Percentiles rank a stretch among this genome's conserved stretches.
These are phyloP conservation scores for Talaromyces rugulosus DNA, from an alignment of 2,329 filamentous ascomycete species.

Conservation along the genomic window DNA sequence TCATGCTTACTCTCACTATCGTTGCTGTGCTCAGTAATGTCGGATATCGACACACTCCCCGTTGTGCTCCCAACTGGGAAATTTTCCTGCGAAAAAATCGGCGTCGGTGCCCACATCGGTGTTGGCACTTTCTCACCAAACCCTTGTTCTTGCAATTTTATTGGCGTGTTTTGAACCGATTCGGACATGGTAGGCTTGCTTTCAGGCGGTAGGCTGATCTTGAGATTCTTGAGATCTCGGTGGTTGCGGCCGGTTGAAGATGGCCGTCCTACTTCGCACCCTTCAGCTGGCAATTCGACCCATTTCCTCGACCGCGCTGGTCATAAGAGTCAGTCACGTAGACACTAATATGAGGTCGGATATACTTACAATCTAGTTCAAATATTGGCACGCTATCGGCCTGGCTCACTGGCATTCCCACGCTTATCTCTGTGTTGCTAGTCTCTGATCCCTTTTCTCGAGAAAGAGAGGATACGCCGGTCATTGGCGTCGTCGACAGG, in stretches of 20 bases:
- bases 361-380: conserved; percentile 10
- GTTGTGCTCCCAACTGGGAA: neutral
- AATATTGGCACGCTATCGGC: conserved; percentile 4
- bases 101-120: neutral
- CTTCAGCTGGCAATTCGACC: conserved; percentile 9
- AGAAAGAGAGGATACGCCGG: neutral
- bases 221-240: conserved; percentile 5
- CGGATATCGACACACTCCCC: neutral
- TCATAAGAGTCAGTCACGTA: neutral
- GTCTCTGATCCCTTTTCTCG: neutral
- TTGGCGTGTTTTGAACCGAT: conserved; percentile 8
- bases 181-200: neutral
- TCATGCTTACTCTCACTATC: neutral
- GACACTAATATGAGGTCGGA: neutral
- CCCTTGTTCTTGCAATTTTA: neutral
- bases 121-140: neutral
- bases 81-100: neutral
- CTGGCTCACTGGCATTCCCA: neutral
- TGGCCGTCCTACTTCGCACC: neutral
- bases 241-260: neutral
- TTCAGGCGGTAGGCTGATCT: neutral
- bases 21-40: neutral
- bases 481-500: neutral
- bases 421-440: neutral
- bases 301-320: conserved; percentile 2